Conservation (phyloP, 2,329 filamentous ascomycete species). For the Dactylellina sp. region DNA sequence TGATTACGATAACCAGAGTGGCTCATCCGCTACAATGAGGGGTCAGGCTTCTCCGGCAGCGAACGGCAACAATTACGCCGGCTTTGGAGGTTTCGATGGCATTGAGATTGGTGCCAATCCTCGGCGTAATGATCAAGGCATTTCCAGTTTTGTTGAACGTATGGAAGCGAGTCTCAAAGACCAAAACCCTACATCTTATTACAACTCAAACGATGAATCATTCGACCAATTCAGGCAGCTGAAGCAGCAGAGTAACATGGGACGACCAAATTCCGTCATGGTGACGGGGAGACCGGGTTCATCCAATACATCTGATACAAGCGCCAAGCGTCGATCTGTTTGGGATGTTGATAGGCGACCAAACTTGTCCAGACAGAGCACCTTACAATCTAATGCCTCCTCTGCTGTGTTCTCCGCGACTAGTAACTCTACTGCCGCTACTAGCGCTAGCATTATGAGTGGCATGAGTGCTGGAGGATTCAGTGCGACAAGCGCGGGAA, state of each 20-base stretch:
- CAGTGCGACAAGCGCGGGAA: slow-evolving; percentile 94
- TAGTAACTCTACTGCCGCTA: slow-evolving; percentile 76
- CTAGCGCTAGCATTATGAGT: slow-evolving; percentile 89
- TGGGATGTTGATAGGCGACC: slow-evolving; percentile 50
- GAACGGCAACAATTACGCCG: slow-evolving; percentile 66
- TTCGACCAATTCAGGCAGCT: slow-evolving; percentile 47
- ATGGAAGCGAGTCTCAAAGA: slow-evolving; percentile 49
- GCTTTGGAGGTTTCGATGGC: slow-evolving; percentile 71
- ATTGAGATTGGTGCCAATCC: slow-evolving; percentile 63
- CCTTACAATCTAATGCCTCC: slow-evolving; percentile 46
- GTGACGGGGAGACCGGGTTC: slow-evolving; percentile 30
- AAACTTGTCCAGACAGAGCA: slow-evolving; percentile 55
- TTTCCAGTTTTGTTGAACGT: slow-evolving; percentile 49
- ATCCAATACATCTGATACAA: slow-evolving; percentile 34
- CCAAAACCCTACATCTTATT: slow-evolving; percentile 30
- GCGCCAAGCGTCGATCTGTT: slow-evolving; percentile 48
- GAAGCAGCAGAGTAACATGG: slow-evolving; percentile 48
- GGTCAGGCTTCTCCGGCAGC: slow-evolving; percentile 82
- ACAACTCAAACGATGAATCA: slow-evolving; percentile 45
- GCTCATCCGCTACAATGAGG: slow-evolving; percentile 62
- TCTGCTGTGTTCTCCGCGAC: slow-evolving; percentile 66
- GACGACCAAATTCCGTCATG: slow-evolving; percentile 39
- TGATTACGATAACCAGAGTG: slow-evolving; percentile 48
- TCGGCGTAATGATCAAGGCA: slow-evolving; percentile 39
- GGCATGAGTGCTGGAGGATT: slow-evolving; percentile 89